A percentile compares a stretch with the other conserved stretches of the same genome.
Conservation (phyloP, 73 alveolate genomes). For the Tetrahymena elliotti region DNA sequence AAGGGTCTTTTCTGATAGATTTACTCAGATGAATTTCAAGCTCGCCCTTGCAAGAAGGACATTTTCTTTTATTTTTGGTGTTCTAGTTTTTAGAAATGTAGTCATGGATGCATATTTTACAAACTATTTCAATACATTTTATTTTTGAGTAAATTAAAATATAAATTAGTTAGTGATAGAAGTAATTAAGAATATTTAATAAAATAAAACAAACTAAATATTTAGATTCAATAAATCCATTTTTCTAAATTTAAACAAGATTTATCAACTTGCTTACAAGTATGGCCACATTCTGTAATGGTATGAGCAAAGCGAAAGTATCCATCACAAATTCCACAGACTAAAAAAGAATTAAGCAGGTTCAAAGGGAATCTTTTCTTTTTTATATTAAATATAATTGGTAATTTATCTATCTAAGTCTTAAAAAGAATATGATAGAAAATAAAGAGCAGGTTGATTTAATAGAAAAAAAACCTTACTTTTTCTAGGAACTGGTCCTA, state of each 20-base stretch:
- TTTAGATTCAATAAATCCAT: background rate
- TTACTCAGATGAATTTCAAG: slow-evolving; percentile 11
- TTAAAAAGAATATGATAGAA: background rate
- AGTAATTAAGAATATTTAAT: background rate
- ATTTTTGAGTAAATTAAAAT: background rate
- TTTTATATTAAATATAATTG: background rate
- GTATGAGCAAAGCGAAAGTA: slow-evolving; percentile 74
- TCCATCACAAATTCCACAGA: slow-evolving; percentile 66
- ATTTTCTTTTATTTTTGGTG: background rate
- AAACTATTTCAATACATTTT: background rate
- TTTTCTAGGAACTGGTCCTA: background rate
- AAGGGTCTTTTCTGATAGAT: slow-evolving; percentile 60
- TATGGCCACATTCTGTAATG: slow-evolving; percentile 67
- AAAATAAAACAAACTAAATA: slow-evolving; percentile 1
- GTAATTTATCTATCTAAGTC: background rate
- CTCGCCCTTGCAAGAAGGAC: slow-evolving; percentile 7
- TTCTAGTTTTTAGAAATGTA: slow-evolving; percentile 28
- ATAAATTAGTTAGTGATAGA: background rate
- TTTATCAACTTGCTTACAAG: slow-evolving; percentile 42
- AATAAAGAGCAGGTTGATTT: background rate
- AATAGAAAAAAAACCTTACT: background rate
- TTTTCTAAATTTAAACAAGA: background rate
- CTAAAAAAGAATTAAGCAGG: slow-evolving; percentile 47
- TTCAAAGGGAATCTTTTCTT: slow-evolving; percentile 43
- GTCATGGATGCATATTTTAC: slow-evolving; percentile 7